Evolutionary conservation across 148 eudicot genomes (phyloP), one percentile per base, ranked within the genome.

Genomic region (Camellia granthamiana): DNA sequence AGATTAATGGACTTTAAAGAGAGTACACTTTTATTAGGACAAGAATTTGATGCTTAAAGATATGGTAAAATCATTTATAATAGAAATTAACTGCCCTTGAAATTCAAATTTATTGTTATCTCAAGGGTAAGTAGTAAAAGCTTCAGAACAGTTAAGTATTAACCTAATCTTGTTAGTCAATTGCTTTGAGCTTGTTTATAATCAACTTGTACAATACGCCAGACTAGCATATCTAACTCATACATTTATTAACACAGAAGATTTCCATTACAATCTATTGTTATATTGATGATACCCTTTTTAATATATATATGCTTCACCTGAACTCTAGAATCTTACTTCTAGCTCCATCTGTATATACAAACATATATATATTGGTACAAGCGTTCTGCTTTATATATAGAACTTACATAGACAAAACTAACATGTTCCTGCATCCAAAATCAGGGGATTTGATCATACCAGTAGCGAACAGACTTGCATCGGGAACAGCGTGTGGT

Each of bases 381-480:
- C 38, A 30, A 30, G 38, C 38, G 38, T 1, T 30, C 38, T 30
- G 38, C 38, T 30, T 30, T 30, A 30, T 9, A 23, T 52, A 76
- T 47, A 15, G 51, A 74, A 46, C 51, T 9, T 23, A 21, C 54
- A 65, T 18, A 18, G 5, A 72, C 23, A 65, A 30, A 30, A 55
- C 52, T 38, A 66, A 16, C 38, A 63, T 10, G 7, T 75, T 65
- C 66, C 19, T 64, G 0, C 14, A 56, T 75, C 30, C 21, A 74
- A 72, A 72, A 56, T 23, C 43, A 66, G 75, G 44, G 21, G 43
- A 30, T 19, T 41, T 55, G 77, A 75, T 38, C 92, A 60, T 93
- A 95, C 98, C 98, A 95, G 85, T 95, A 95, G 83, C 98, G 88
- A 77, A 89, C 89, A 79, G 94, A 88, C 81, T 95, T 95, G 97